Evolutionary conservation across 2,329 filamentous ascomycete genomes (phyloP).

Genomic region (Dendrostoma leiphaemia): DNA sequence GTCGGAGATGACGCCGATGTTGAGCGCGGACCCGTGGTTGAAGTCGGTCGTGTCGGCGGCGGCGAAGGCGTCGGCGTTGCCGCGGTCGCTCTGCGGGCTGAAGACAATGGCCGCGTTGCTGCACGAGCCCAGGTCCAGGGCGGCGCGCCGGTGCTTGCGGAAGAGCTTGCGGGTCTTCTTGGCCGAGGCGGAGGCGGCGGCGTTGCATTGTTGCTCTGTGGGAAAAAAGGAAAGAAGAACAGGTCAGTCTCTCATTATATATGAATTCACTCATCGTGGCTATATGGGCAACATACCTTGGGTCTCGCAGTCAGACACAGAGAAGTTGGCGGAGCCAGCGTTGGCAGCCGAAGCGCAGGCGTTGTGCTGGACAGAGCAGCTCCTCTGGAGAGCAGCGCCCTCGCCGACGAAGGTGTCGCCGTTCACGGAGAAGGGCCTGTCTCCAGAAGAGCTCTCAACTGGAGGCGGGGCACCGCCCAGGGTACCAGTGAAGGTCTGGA

Average conservation of each 20-base stretch:
- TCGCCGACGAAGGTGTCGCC: conserved; percentile 51
- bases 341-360: conserved; percentile 48
- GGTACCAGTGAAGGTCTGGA: conserved; percentile 45
- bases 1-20: conserved; percentile 33
- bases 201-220: conserved; percentile 34
- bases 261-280: too few species aligned
- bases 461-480: conserved; percentile 41
- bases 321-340: conserved; percentile 35
- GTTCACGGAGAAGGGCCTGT: conserved; percentile 50
- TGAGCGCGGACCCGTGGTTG: conserved; percentile 48
- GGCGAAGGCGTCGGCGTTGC: conserved; percentile 40
- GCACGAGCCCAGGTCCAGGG: conserved; percentile 44
- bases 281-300: conserved; percentile 26
- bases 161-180: conserved; percentile 24
- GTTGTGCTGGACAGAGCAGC: conserved; percentile 51
- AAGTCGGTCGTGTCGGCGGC: conserved; percentile 41
- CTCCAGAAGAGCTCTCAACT: conserved; percentile 35
- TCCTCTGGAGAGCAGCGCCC: conserved; percentile 44
- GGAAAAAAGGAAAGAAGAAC: too few species aligned
- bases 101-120: conserved; percentile 48
- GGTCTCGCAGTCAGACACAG: conserved; percentile 39
- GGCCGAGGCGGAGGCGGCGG: conserved; percentile 21
- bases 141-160: conserved; percentile 22
- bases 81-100: conserved; percentile 45
- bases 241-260: too few species aligned